A percentile compares a stretch with the other conserved stretches of the same genome.
Conservation (phyloP, 1,139 yeast genomes). For the Blastobotrys serpentis region DNA sequence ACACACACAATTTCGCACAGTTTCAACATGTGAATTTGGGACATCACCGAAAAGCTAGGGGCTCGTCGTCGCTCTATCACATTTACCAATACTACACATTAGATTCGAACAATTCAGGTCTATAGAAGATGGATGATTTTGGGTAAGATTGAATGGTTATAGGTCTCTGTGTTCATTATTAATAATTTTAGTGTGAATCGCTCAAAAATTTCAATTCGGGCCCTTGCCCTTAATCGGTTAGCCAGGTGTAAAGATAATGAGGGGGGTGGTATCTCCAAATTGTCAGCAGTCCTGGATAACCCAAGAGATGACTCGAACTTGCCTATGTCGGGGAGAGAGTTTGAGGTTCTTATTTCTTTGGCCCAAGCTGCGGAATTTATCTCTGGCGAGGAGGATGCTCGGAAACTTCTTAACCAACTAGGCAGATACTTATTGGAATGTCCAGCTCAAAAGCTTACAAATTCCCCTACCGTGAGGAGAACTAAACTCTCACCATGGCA, state of each 20-base stretch:
- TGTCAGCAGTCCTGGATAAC: constrained; percentile 23
- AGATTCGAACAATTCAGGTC: not conserved
- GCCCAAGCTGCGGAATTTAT: constrained; percentile 53
- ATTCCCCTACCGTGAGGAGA: constrained; percentile 46
- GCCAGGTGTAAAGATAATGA: constrained; percentile 41
- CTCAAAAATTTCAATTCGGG: constrained; percentile 45
- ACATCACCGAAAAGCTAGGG: not conserved
- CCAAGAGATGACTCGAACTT: constrained; percentile 27
- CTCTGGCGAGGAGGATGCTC: constrained; percentile 49
- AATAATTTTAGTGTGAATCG: constrained; percentile 30
- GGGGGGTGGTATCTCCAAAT: constrained; percentile 25
- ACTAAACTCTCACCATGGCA: constrained; percentile 49
- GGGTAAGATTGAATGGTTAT: constrained; percentile 27
- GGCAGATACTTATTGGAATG: constrained; percentile 59
- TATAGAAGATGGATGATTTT: constrained; percentile 32
- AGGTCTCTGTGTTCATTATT: not conserved
- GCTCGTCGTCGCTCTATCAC: not conserved
- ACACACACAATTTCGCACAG: too few relatives aligned
- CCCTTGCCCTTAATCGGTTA: constrained; percentile 57
- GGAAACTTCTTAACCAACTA: constrained; percentile 52
- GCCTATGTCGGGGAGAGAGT: constrained; percentile 49
- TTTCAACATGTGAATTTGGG: constrained; percentile 3
- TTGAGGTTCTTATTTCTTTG: constrained; percentile 69
- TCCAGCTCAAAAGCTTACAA: constrained; percentile 53
- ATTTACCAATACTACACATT: not conserved